Base-by-base conservation (phyloP, 164 flowering plant species). In the Tetracentron sinense region DNA sequence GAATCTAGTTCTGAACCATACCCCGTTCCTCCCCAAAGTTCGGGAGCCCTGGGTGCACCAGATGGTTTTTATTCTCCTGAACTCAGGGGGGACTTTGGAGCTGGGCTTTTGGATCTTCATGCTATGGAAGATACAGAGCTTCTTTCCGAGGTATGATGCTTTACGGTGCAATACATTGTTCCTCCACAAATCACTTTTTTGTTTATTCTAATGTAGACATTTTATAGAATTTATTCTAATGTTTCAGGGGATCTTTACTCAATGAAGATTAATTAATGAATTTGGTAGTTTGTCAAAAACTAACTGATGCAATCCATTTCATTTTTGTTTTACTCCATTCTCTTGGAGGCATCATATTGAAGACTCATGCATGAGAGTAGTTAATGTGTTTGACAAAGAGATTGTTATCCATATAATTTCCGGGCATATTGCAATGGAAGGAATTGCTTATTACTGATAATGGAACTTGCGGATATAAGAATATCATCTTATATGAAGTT, bases 91-190 rank as follows among this genome's bases (percentile, higher is more conserved):
- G 97, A 94, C 69, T 94, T 94, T 83, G 99, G 97, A 67, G 96
- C 96, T 66, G 99, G 99, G 58, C 95, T 94, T 74, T 75, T 94
- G 82, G 99, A 94, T 80, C 89, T 91, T 65, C 96, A 91, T 79
- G 88, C 99, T 42, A 89, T 94, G 92, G 99, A 94, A 80, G 99
- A 94, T 55, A 94, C 97, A 16, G 99, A 91, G 68, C 97, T 89
- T 71, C 79, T 94, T 46, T 83, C 98, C 62, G 98, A 91, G 87
- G 97, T 89, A 73, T 55, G 67, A 20, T 58, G 50, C 52, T 56
- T 59, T 52, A 2, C 7, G 2, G 44, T 10, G 44, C 14, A 38
- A 16, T 16, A 38, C n/a, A n/a, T n/a, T n/a, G n/a, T n/a, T n/a
- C n/a, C n/a, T n/a, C n/a, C n/a, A n/a, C n/a, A n/a, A n/a, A n/a